These are phyloP conservation scores for Abortiporus biennis DNA, from an alignment of 1,284 basidiomycete genomes.

Conservation along the genomic window DNA sequence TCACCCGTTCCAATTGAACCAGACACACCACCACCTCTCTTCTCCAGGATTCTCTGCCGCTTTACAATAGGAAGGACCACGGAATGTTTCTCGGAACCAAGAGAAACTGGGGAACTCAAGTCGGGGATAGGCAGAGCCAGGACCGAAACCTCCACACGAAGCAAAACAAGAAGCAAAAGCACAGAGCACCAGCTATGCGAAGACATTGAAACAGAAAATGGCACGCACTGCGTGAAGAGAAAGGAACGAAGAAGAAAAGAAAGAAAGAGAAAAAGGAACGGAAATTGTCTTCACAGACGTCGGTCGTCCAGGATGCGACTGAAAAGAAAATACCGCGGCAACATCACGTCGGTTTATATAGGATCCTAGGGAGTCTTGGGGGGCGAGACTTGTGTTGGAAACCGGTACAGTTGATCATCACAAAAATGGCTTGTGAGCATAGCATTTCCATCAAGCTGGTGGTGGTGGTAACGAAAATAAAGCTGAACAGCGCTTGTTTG, in stretches of 20 bases:
- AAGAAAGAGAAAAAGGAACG: not conserved
- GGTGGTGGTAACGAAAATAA: no score
- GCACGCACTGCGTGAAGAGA: conserved; percentile 11
- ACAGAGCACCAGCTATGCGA: conserved; percentile 11
- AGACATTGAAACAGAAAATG: conserved; percentile 8
- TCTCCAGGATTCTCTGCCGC: conserved; percentile 5
- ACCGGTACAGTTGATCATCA: no score
- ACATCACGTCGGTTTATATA: no score
- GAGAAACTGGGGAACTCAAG: not conserved
- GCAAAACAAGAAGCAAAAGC: conserved; percentile 8
- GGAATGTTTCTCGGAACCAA: conserved; percentile 4
- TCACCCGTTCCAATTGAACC: conserved; percentile 21
- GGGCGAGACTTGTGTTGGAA: no score
- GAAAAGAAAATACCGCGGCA: no score
- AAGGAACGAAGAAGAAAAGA: conserved; percentile 3
- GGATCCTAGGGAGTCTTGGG: no score
- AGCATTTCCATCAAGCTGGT: no score
- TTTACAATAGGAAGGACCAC: conserved; percentile 6
- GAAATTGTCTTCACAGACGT: not conserved
- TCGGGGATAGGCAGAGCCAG: conserved; percentile 7
- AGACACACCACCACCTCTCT: conserved; percentile 12
- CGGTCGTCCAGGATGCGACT: not conserved
- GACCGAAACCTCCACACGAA: conserved; percentile 6
- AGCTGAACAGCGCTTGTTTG: no score
- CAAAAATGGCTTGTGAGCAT: no score